Conservation (phyloP, 768 basidiomycete genomes). For the Dioszegia crocea region DNA sequence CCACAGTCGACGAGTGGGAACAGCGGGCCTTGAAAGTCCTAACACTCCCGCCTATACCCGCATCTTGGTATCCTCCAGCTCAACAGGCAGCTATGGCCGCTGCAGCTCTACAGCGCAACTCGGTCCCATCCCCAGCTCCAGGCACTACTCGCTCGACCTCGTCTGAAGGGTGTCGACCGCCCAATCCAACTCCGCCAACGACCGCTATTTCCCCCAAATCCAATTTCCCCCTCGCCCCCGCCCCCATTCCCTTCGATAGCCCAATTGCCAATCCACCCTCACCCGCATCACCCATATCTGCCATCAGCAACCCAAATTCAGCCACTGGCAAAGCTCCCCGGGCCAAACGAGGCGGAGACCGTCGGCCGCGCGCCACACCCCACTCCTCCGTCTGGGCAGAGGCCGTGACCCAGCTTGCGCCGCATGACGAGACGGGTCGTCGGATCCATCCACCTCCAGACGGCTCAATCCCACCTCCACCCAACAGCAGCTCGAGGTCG, state of each 20-base stretch:
- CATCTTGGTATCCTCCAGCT: neutral
- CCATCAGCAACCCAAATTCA: neutral
- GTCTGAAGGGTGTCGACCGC: too few relatives aligned
- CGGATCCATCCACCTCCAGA: slow-evolving; percentile 8
- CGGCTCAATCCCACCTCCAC: neutral
- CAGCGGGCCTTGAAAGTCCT: neutral
- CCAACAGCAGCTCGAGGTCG: neutral
- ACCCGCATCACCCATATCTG: neutral
- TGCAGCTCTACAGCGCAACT: neutral
- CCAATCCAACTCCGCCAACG: neutral
- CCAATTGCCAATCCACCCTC: neutral
- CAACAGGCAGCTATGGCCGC: neutral
- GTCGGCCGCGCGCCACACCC: neutral
- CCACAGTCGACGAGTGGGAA: slow-evolving; percentile 5
- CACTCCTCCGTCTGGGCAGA: slow-evolving; percentile 1
- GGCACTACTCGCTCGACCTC: too few relatives aligned
- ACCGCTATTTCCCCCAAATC: too few relatives aligned
- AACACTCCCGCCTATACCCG: neutral
- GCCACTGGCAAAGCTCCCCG: neutral
- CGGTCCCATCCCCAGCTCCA: too few relatives aligned
- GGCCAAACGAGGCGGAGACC: neutral
- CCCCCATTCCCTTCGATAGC: neutral
- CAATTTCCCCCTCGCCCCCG: neutral
- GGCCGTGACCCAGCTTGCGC: neutral
- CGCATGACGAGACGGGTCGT: neutral